Evolutionary conservation across 192 early-diverging fungal species (phyloP), one percentile per base, ranked within the genome.

Genomic region (Chytriomyces sp.): DNA sequence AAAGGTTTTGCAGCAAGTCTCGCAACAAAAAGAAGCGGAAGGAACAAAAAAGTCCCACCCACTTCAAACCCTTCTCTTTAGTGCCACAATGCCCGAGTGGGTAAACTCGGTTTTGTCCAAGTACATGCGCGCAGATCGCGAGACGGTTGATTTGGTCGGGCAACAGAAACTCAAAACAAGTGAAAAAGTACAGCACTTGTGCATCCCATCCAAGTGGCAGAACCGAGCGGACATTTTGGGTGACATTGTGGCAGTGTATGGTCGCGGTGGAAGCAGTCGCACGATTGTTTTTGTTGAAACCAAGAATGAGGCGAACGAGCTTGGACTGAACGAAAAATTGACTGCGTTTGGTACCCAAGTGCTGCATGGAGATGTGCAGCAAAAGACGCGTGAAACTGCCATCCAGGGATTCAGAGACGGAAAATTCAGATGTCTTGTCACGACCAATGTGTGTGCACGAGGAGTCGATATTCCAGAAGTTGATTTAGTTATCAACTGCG

Each of bases 401-500:
- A 92, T 95, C 81, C 90, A 94, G 78, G 92, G 91, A 57, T 95
- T 95, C 84, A 86, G 94, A 78, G 91, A 95, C 59, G 93, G 92
- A 6, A 94, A 94, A 74, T 92, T 93, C 82, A 86, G 85, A 73
- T 92, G 89, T 78, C 92, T 97, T 66, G 91, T 98, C 46, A 93
- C 94, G 79, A 97, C 97, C 4, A 97, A 98, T 82, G 97, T 98
- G 24, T 89, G 93, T 48, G 96, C 95, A 43, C 94, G 97, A 83
- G 97, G 97, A 77, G 87, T 97, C 72, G 95, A 97, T 87, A 96
- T 98, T 77, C 95, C 94, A 50, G 93, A 96, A 85, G 94, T 97
- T 61, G 97, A 97, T 87, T 84, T 98, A 48, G 97, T 98, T 23
- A 94, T 98, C 86, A 97, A 98, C 85, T 92, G 91, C 77, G 95